Conservation (phyloP, 768 basidiomycete species). For the Tricholoma sp. region DNA sequence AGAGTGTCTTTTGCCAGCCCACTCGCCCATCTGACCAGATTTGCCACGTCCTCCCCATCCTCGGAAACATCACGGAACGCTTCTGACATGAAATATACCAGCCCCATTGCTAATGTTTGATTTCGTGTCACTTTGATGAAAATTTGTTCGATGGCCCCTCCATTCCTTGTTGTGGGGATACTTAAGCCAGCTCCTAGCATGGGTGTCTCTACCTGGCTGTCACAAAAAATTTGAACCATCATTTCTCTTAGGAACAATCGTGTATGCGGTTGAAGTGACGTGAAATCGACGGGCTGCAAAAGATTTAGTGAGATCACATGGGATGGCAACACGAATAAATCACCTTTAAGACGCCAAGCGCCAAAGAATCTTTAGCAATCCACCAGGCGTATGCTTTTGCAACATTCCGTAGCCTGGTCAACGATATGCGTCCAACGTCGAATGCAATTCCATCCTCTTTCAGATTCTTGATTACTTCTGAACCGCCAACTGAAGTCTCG, state of each 20-base stretch:
- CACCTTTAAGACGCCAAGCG: conserved; percentile 82
- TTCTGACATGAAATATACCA: conserved; percentile 63
- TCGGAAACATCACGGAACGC: conserved; percentile 28
- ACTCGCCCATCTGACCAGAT: conserved; percentile 61
- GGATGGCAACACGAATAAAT: conserved; percentile 3
- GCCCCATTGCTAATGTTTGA: conserved; percentile 64
- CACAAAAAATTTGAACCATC: conserved; percentile 63
- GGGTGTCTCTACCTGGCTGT: conserved; percentile 72
- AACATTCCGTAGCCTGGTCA: conserved; percentile 59
- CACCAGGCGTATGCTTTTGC: conserved; percentile 91
- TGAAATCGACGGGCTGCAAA: conserved; percentile 82
- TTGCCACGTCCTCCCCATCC: conserved; percentile 29
- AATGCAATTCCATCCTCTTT: conserved; percentile 43
- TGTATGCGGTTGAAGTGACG: conserved; percentile 57
- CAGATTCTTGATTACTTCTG: conserved; percentile 67
- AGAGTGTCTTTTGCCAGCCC: conserved; percentile 67
- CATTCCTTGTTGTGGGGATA: conserved; percentile 43
- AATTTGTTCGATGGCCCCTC: conserved; percentile 65
- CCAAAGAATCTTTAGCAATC: conserved; percentile 77
- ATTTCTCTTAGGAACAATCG: conserved; percentile 65
- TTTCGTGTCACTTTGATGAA: conserved; percentile 70
- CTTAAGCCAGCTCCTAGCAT: conserved; percentile 34
- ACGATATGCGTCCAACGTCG: conserved; percentile 49
- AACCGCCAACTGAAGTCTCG: conserved; percentile 76
- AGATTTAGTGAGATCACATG: not conserved